These are phyloP conservation scores for Amanita fuliginea DNA, from an alignment of 768 basidiomycete genomes.

Conservation along the genomic window DNA sequence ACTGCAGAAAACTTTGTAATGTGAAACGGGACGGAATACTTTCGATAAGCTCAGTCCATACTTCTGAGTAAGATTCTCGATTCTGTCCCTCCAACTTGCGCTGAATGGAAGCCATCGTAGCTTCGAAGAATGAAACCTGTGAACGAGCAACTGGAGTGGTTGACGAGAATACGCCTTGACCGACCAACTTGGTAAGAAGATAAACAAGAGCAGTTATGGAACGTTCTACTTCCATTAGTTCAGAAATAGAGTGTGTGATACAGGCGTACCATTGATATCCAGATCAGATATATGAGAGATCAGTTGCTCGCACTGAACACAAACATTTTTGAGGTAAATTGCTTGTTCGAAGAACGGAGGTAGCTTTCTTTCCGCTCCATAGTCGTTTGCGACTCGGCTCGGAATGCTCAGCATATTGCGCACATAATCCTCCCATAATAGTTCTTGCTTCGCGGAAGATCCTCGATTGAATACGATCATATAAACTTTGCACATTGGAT, in stretches of 20 bases:
- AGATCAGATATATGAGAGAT: conserved; percentile 31
- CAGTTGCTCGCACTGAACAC: conserved; percentile 40
- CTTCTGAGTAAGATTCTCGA: conserved; percentile 26
- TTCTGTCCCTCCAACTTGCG: conserved; percentile 19
- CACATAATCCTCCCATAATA: conserved; percentile 71
- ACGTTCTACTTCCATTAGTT: conserved; percentile 18
- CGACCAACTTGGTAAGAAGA: conserved; percentile 56
- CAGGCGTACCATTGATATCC: conserved; percentile 25
- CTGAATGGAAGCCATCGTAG: conserved; percentile 38
- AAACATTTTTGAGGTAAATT: conserved; percentile 42
- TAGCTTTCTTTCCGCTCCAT: conserved; percentile 28
- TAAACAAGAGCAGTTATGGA: conserved; percentile 33
- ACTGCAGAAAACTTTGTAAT: conserved; percentile 47
- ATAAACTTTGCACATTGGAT: conserved; percentile 63
- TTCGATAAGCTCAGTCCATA: conserved; percentile 38
- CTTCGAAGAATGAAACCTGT: conserved; percentile 62
- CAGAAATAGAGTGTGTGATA: not conserved
- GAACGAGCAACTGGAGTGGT: conserved; percentile 37
- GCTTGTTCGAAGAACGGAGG: conserved; percentile 45
- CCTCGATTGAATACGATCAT: conserved; percentile 22
- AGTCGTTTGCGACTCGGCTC: conserved; percentile 66
- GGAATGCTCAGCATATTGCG: conserved; percentile 57
- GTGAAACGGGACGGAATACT: conserved; percentile 38
- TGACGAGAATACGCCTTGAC: conserved; percentile 54
- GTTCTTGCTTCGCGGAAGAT: conserved; percentile 12